Base-by-base conservation (phyloP, 257 asterid species). In the Lithospermum erythrorhizon region DNA sequence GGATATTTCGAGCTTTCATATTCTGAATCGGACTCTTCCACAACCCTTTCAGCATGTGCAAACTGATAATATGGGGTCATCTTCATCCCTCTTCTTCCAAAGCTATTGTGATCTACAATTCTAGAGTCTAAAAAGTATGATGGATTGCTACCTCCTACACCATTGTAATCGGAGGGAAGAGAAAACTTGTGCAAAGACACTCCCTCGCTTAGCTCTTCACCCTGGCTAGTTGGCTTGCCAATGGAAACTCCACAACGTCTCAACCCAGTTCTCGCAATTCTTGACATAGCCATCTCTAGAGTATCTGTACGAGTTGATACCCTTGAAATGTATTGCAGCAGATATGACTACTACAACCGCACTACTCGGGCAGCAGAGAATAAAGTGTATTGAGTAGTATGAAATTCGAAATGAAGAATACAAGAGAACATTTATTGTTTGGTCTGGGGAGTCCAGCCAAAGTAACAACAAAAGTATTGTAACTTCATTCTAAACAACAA, bases 241-340 rank as follows among this genome's bases (percentile, higher is more conserved):
- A 67, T 49, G 64, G 76, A 55, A 53, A 76, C 79, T 58, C 81
- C 76, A 0, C 82, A 73, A 66, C 84, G 79, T 57, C 79, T 80
- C 41, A 71, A 72, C 51, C 88, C 67, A 32, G 68, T 77, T 76
- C 97, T 81, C 21, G 90, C 84, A 58, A 85, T 72, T 71, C 97
- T 84, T 62, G 89, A 84, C 71, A 87, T 68, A 35, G 94, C 87
- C 97, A 89, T 89, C 19, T 65, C 30, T 25, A 47, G 63, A 55
- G 53, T 58, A 30, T 32, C 62, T 24, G 60, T 24, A 37, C 2
- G 19, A 22, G 35, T 61, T 61, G 52, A 65, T 25, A 25, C 4
- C 29, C 29, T 25, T 25, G 5, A n/a, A n/a, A 25, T 25, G 29
- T 25, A 25, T 25, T 25, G 4, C 2, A 25, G 29, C 29, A 25